phyloP scores from a whole-genome alignment of 108 stramenopile species.

The Pseudonitzschia multiseries region DNA sequence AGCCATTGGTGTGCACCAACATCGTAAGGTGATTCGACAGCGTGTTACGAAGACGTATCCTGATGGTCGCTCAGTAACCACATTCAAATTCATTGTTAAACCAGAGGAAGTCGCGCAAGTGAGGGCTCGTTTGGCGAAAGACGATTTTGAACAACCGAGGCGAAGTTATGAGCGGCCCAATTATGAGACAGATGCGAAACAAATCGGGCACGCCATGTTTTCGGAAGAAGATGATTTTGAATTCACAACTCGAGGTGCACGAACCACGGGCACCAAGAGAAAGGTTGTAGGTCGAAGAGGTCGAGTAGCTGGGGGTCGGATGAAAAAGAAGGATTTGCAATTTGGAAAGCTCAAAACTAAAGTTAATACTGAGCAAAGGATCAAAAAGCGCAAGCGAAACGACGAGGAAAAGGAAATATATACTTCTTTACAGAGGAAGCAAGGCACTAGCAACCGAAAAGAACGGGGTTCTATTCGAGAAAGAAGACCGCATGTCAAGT shows the following conservation, averaged over 20 bases:
- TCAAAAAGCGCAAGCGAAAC: conserved; percentile 67
- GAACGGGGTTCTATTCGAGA: conserved; percentile 83
- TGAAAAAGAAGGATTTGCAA: conserved; percentile 36
- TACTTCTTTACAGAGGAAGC: conserved; percentile 41
- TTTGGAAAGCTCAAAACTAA: conserved; percentile 51
- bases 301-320: conserved; percentile 14
- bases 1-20: conserved; percentile 11
- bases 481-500: conserved; percentile 80
- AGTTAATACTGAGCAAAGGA: conserved; percentile 52
- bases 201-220: conserved; percentile 83
- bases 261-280: conserved; percentile 12
- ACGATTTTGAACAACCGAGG: conserved; percentile 11
- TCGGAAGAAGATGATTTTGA: conserved; percentile 83
- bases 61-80: conserved; percentile 73
- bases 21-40: conserved; percentile 69
- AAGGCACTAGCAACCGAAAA: conserved; percentile 76
- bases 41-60: conserved; percentile 75
- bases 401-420: conserved; percentile 79
- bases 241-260: conserved; percentile 33
- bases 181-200: conserved; percentile 47
- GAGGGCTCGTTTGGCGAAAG: conserved; percentile 43
- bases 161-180: conserved; percentile 31
- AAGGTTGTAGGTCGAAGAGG: conserved; percentile 24
- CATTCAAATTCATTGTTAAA: conserved; percentile 82
- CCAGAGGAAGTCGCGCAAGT: conserved; percentile 67